A percentile compares a stretch with the other conserved stretches of the same genome.
Conservation (phyloP, 805 yeast species). For the Cyberlindnera americana region DNA sequence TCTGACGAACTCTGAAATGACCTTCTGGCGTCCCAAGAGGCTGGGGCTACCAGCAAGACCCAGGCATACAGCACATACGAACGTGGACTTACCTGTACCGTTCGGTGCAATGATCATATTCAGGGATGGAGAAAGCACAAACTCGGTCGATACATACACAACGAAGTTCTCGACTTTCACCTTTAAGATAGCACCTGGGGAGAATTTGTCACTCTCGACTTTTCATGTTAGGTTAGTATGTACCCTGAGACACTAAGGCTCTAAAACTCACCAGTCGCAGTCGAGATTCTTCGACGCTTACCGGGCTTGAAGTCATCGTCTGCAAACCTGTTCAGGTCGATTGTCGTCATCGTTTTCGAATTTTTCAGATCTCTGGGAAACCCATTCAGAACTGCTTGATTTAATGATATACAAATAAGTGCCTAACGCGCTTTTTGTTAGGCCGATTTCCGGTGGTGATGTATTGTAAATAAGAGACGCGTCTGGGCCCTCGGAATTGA, state of each 20-base stretch:
- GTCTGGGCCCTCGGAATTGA: too few relatives aligned
- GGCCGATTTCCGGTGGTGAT: too few relatives aligned
- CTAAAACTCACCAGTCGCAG: slow-evolving; percentile 7
- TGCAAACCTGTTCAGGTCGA: slow-evolving; percentile 19
- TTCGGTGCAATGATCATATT: slow-evolving; percentile 96
- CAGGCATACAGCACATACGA: slow-evolving; percentile 88
- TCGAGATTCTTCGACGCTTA: slow-evolving; percentile 8
- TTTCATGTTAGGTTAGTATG: too few relatives aligned
- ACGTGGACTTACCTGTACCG: slow-evolving; percentile 92
- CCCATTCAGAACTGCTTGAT: too few relatives aligned
- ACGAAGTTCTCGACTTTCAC: slow-evolving; percentile 63
- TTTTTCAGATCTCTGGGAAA: too few relatives aligned
- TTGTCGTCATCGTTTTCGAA: neutral
- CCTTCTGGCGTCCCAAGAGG: slow-evolving; percentile 64
- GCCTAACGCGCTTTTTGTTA: too few relatives aligned
- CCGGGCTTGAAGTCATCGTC: slow-evolving; percentile 1
- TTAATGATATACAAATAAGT: too few relatives aligned
- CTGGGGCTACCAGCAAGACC: slow-evolving; percentile 82
- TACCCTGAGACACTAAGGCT: too few relatives aligned
- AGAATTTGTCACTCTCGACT: slow-evolving; percentile 30
- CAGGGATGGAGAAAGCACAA: slow-evolving; percentile 73
- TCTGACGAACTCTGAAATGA: slow-evolving; percentile 65
- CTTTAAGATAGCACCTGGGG: slow-evolving; percentile 47
- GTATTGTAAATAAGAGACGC: too few relatives aligned
- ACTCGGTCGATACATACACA: slow-evolving; percentile 66